Conservation (phyloP, 345 rosid genomes). For the Triadica sebifera region DNA sequence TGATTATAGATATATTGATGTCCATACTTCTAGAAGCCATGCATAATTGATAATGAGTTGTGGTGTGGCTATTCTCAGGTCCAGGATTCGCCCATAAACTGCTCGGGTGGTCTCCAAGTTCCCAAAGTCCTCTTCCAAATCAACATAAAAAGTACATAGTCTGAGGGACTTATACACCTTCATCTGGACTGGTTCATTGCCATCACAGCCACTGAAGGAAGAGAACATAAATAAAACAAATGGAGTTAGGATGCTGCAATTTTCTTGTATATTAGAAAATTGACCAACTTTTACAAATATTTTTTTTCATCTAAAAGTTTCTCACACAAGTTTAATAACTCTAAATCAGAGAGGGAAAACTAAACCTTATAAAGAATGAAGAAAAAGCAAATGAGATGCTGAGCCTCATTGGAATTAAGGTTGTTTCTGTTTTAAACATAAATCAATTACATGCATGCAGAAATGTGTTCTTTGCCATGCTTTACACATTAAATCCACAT, state of each 20-base stretch:
- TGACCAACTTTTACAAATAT: background rate
- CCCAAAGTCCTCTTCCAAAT: constrained; percentile 93
- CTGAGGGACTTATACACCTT: constrained; percentile 83
- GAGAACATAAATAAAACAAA: constrained; percentile 5
- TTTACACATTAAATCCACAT: background rate
- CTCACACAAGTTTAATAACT: background rate
- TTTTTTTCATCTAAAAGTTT: background rate
- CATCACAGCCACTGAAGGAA: constrained; percentile 75
- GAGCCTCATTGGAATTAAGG: background rate
- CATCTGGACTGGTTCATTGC: constrained; percentile 93
- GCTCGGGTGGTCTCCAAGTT: constrained; percentile 84
- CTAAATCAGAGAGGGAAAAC: background rate
- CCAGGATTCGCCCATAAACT: constrained; percentile 88
- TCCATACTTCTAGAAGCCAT: constrained; percentile 65
- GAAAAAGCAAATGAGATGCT: background rate
- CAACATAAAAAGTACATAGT: constrained; percentile 89
- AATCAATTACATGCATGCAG: background rate
- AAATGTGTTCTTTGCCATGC: background rate
- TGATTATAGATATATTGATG: background rate
- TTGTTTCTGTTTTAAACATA: background rate
- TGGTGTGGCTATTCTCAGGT: constrained; percentile 93
- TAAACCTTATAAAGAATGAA: background rate
- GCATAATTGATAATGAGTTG: constrained; percentile 91
- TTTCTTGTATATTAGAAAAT: constrained; percentile 2
- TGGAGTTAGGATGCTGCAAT: background rate